Evolutionary conservation across 2,329 filamentous ascomycete species (phyloP).

Genomic region (Diaporthe destruens): DNA sequence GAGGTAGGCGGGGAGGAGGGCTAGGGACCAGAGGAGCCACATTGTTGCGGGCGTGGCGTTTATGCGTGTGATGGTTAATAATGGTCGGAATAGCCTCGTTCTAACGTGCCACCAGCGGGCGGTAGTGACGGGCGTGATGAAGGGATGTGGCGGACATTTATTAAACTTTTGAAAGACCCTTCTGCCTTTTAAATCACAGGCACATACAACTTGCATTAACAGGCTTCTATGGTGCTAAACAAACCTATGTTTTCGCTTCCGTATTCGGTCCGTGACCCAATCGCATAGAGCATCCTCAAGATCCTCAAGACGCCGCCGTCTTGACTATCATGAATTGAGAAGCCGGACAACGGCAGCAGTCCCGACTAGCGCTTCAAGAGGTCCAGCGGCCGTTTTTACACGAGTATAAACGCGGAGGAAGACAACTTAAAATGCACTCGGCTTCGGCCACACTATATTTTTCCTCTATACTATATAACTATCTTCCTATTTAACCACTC

Average conservation of each 20-base stretch:
- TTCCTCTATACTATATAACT: too few relatives aligned
- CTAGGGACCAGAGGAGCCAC: conserved; percentile 14
- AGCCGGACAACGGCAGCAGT: neutral
- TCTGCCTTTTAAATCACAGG: neutral
- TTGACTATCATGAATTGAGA: neutral
- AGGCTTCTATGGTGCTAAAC: neutral
- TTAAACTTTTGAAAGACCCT: too few relatives aligned
- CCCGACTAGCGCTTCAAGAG: neutral
- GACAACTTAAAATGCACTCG: too few relatives aligned
- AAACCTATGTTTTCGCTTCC: neutral
- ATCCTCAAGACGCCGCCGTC: neutral
- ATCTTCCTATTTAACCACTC: too few relatives aligned
- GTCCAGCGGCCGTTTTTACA: neutral
- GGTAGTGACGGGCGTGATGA: neutral
- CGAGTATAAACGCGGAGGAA: neutral
- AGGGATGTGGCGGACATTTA: neutral
- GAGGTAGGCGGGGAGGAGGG: neutral
- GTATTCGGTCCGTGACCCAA: conserved; percentile 12
- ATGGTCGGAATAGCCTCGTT: neutral
- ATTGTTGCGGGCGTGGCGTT: neutral
- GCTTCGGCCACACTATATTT: too few relatives aligned
- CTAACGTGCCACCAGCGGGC: too few relatives aligned
- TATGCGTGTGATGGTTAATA: too few relatives aligned
- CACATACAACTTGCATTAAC: too few relatives aligned
- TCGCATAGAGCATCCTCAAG: neutral